Evolutionary conservation across 352 stramenopile species (phyloP).

Genomic region (Pythium aristosporum): DNA sequence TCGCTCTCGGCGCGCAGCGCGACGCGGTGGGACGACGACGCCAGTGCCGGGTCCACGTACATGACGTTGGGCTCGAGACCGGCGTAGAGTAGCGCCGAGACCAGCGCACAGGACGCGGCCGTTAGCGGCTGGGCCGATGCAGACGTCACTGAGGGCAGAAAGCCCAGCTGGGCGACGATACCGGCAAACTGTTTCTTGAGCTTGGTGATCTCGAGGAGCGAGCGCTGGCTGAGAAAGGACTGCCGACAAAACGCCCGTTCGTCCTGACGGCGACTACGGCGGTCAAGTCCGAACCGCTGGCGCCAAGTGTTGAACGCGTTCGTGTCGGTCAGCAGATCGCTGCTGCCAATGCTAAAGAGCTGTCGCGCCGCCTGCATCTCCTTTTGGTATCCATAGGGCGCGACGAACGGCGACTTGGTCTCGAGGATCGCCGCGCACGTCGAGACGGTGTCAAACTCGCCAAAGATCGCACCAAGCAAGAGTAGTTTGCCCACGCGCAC

Average conservation of each 20-base stretch:
- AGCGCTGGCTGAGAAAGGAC: constrained; percentile 60
- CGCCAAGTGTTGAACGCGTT: constrained; percentile 75
- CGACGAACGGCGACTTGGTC: constrained; percentile 82
- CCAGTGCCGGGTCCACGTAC: constrained; percentile 49
- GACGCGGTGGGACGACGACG: constrained; percentile 19
- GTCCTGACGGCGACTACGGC: constrained; percentile 2
- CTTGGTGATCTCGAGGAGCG: constrained; percentile 62
- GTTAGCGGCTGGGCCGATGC: constrained; percentile 33
- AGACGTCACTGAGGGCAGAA: constrained; percentile 30
- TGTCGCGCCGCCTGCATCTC: constrained; percentile 68
- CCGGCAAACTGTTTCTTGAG: constrained; percentile 76
- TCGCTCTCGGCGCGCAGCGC: constrained; percentile 31
- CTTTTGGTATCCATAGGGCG: constrained; percentile 62
- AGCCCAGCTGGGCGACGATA: constrained; percentile 68
- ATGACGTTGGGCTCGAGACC: constrained; percentile 93
- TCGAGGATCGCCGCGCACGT: constrained; percentile 76
- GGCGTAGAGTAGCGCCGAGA: constrained; percentile 72
- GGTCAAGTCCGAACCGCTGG: background rate
- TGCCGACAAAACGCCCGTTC: constrained; percentile 71
- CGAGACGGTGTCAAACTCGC: constrained; percentile 72
- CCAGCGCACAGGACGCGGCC: constrained; percentile 46
- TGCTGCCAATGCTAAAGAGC: constrained; percentile 54
- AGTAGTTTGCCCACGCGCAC: constrained; percentile 97
- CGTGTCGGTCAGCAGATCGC: constrained; percentile 76
- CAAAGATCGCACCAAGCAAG: constrained; percentile 93